A percentile compares a stretch with the other conserved stretches of the same genome.
These are phyloP conservation scores for Lanmaoa pseudosensibilis DNA, from an alignment of 768 basidiomycete genomes.

Conservation along the genomic window DNA sequence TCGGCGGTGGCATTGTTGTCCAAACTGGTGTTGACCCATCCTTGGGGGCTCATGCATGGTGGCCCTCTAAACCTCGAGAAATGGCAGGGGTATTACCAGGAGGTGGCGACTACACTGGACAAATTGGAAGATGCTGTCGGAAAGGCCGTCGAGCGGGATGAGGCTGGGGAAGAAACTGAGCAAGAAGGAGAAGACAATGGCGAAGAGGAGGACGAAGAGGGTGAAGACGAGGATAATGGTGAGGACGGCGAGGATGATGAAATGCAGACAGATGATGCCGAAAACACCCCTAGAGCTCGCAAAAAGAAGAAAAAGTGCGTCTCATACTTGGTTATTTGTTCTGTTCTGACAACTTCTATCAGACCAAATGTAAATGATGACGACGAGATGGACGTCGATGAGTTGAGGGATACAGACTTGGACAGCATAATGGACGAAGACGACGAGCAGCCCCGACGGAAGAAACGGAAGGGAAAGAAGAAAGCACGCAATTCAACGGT, in stretches of 20 bases:
- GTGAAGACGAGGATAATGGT: conserved; percentile 36
- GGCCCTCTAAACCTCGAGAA: conserved; percentile 70
- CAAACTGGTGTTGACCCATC: conserved; percentile 81
- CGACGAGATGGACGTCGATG: conserved; percentile 63
- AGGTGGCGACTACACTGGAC: conserved; percentile 60
- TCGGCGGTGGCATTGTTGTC: conserved; percentile 74
- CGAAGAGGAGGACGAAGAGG: conserved; percentile 33
- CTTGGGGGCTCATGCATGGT: conserved; percentile 82
- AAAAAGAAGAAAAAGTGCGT: conserved; percentile 34
- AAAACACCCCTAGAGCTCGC: conserved; percentile 29
- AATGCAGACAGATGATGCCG: conserved; percentile 26
- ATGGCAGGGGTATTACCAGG: conserved; percentile 73
- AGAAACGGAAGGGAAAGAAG: conserved; percentile 46
- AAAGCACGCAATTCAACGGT: conserved; percentile 68
- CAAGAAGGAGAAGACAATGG: conserved; percentile 34
- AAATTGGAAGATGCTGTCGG: conserved; percentile 69
- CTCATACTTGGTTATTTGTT: background rate
- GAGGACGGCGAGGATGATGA: conserved; percentile 34
- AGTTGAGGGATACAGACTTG: conserved; percentile 35
- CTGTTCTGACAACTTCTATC: conserved; percentile 6
- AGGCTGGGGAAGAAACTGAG: conserved; percentile 39
- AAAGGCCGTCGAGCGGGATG: conserved; percentile 53
- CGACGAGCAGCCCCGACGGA: conserved; percentile 33
- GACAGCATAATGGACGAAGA: conserved; percentile 42
- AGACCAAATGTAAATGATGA: conserved; percentile 33